A percentile compares a stretch with the other conserved stretches of the same genome.
Conservation (phyloP, 768 basidiomycete species). For the Favolaschia claudopus region DNA sequence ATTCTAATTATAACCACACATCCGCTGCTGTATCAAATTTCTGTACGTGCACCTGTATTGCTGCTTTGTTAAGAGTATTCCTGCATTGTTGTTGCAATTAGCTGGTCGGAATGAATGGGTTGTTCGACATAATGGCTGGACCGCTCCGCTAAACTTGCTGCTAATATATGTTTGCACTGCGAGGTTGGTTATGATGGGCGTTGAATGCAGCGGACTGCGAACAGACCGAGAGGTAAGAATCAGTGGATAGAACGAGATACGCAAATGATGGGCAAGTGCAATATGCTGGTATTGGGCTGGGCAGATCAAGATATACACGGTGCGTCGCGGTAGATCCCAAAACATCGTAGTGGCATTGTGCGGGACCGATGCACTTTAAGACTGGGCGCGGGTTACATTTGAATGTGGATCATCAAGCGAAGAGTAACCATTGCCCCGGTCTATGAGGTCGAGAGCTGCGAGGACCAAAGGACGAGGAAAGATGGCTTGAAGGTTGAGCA, state of each 20-base stretch:
- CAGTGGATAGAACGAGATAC: conserved; percentile 65
- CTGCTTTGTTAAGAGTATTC: conserved; percentile 36
- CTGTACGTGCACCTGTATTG: conserved; percentile 25
- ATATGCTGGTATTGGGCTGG: conserved; percentile 55
- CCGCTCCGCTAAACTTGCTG: conserved; percentile 64
- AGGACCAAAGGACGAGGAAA: conserved; percentile 70
- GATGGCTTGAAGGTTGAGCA: conserved; percentile 63
- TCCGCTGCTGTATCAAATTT: conserved; percentile 1
- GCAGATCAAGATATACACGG: conserved; percentile 58
- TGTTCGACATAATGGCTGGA: conserved; percentile 61
- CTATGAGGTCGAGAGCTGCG: conserved; percentile 80
- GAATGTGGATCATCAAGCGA: background rate
- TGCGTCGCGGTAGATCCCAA: conserved; percentile 71
- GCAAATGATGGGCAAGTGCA: conserved; percentile 82
- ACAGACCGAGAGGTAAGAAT: conserved; percentile 70
- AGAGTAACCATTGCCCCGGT: conserved; percentile 65
- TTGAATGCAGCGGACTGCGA: conserved; percentile 16
- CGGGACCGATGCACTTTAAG: conserved; percentile 62
- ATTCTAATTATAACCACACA: no score
- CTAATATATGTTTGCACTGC: conserved; percentile 87
- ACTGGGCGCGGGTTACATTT: conserved; percentile 48
- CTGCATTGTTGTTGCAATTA: conserved; percentile 51
- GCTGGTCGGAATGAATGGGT: conserved; percentile 52
- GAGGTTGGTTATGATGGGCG: conserved; percentile 5
- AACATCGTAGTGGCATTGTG: conserved; percentile 74